These are phyloP conservation scores for Termitomyces sp. DNA, from an alignment of 1,284 basidiomycete genomes.

Conservation along the genomic window DNA sequence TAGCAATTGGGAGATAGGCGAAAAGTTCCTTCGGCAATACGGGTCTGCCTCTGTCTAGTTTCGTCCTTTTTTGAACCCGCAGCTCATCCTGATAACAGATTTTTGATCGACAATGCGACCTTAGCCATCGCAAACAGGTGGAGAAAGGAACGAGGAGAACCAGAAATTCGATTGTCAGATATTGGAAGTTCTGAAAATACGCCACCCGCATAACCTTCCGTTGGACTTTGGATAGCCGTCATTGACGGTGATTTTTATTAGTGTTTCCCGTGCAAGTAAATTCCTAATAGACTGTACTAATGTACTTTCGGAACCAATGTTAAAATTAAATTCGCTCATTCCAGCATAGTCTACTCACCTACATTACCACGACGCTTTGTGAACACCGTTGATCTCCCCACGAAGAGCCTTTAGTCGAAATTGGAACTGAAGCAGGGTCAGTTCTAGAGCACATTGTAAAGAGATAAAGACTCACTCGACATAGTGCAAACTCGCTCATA, in stretches of 20 bases:
- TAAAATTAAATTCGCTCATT: not conserved
- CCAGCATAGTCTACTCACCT: slow-evolving; percentile 5
- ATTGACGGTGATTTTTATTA: slow-evolving; percentile 1
- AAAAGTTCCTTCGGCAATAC: slow-evolving; percentile 78
- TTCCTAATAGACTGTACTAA: slow-evolving; percentile 8
- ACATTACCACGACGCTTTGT: slow-evolving; percentile 83
- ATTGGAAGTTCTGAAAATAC: slow-evolving; percentile 44
- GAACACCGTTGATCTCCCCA: slow-evolving; percentile 80
- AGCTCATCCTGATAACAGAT: slow-evolving; percentile 39
- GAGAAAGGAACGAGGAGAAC: slow-evolving; percentile 70
- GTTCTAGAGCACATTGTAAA: not conserved
- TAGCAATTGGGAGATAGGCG: slow-evolving; percentile 82
- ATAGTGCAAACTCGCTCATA: slow-evolving; percentile 85
- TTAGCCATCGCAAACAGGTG: slow-evolving; percentile 68
- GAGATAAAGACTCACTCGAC: slow-evolving; percentile 58
- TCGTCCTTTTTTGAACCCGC: not conserved
- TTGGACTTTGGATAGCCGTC: not conserved
- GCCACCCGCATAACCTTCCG: slow-evolving; percentile 21
- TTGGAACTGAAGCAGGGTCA: slow-evolving; percentile 59
- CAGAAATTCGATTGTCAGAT: slow-evolving; percentile 55
- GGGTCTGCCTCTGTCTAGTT: slow-evolving; percentile 44
- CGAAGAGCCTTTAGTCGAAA: slow-evolving; percentile 80
- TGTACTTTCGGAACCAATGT: not conserved
- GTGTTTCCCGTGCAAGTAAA: not conserved
- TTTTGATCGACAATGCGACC: slow-evolving; percentile 63